Conservation (phyloP, 352 stramenopile species). For the Phytophthora sansomeana region DNA sequence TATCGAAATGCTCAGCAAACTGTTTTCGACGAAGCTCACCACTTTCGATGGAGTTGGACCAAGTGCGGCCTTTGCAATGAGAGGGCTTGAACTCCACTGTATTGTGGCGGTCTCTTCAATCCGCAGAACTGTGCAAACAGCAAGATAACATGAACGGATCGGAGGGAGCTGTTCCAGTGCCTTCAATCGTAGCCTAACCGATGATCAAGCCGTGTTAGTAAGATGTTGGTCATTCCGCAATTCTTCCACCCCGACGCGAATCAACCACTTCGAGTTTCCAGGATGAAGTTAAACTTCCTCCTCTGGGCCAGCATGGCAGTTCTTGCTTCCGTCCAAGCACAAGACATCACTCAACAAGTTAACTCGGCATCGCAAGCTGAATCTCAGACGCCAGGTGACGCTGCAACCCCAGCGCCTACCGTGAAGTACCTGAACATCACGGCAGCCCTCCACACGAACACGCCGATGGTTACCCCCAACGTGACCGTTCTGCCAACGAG, state of each 20-base stretch:
- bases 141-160: constrained; percentile 7
- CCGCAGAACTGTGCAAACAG: not conserved
- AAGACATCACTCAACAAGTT: not conserved
- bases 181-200: not conserved
- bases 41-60: too few relatives aligned
- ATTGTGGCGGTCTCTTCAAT: not conserved
- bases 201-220: not conserved
- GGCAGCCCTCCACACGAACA: not conserved
- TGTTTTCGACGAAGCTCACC: too few relatives aligned
- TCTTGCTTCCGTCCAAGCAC: not conserved
- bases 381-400: not conserved
- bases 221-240: not conserved
- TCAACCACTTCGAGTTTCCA: not conserved
- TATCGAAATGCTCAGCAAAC: too few relatives aligned
- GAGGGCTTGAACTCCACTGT: too few relatives aligned
- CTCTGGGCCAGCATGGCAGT: not conserved
- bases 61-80: too few relatives aligned
- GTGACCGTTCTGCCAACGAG: not conserved
- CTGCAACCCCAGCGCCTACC: not conserved
- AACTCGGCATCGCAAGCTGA: not conserved
- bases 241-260: not conserved
- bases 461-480: not conserved
- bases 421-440: constrained; percentile 9
- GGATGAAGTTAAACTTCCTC: not conserved
- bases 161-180: not conserved